A percentile compares a stretch with the other conserved stretches of the same genome.
Conservation (phyloP, 306 rosid genomes). For the Alnus rubra region DNA sequence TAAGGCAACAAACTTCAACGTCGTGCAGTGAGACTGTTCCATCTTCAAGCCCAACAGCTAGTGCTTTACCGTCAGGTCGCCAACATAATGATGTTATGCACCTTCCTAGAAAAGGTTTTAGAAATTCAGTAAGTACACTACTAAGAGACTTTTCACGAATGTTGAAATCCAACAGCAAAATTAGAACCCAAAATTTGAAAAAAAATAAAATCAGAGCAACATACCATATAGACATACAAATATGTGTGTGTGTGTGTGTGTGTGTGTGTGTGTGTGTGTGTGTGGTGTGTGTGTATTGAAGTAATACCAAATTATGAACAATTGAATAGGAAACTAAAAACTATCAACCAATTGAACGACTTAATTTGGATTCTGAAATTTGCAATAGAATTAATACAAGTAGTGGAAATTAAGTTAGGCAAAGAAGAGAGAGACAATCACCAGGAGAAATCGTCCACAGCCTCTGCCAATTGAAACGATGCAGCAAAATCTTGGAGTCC, state of each 20-base stretch:
- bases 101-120: slow-evolving; percentile 45
- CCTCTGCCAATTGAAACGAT: slow-evolving; percentile 98
- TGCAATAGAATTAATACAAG: neutral
- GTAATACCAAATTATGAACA: neutral
- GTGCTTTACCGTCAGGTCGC: slow-evolving; percentile 94
- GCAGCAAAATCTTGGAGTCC: slow-evolving; percentile 87
- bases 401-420: neutral
- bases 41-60: slow-evolving; percentile 87
- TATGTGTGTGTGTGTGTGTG: too few species aligned
- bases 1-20: slow-evolving; percentile 70
- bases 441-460: slow-evolving; percentile 93
- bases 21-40: slow-evolving; percentile 87
- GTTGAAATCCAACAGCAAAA: neutral
- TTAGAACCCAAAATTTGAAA: slow-evolving; percentile 2
- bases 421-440: slow-evolving; percentile 19
- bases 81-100: slow-evolving; percentile 76
- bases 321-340: neutral
- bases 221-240: neutral
- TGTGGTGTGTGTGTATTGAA: neutral
- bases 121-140: slow-evolving; percentile 8
- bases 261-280: too few species aligned
- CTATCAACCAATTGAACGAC: neutral
- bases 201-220: neutral
- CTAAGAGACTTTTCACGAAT: slow-evolving; percentile 3
- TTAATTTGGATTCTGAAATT: neutral